Percentiles rank a stretch among this genome's conserved stretches.
Conservation (phyloP, 1,284 basidiomycete species). For the Heterobasidion occidentale region DNA sequence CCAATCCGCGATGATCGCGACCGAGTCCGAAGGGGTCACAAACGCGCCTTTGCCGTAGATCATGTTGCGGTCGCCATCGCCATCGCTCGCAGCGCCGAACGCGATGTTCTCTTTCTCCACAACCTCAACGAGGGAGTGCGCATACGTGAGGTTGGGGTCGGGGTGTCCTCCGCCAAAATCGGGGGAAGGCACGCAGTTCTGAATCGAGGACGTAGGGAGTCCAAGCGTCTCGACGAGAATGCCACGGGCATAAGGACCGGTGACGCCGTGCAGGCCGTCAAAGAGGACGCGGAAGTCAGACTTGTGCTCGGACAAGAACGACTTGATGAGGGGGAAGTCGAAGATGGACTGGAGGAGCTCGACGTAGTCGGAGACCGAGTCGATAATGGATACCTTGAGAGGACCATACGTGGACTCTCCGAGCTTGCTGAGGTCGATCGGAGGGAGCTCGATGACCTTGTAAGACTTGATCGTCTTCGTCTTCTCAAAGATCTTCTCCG, state of each 20-base stretch:
- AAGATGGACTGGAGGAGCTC: conserved; percentile 84
- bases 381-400: conserved; percentile 84
- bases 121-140: conserved; percentile 87
- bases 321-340: conserved; percentile 89
- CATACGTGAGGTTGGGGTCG: conserved; percentile 98
- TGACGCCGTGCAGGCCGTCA: conserved; percentile 95
- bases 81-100: conserved; percentile 96
- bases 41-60: conserved; percentile 98
- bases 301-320: conserved; percentile 71
- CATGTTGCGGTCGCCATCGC: conserved; percentile 99
- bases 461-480: conserved; percentile 85
- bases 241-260: conserved; percentile 90
- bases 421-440: conserved; percentile 70
- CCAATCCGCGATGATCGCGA: conserved; percentile 99
- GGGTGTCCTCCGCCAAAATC: conserved; percentile 98
- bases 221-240: conserved; percentile 85
- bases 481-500: conserved; percentile 88
- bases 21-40: conserved; percentile 95
- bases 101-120: conserved; percentile 85
- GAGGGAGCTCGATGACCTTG: conserved; percentile 74
- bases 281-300: conserved; percentile 85
- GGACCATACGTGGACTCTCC: conserved; percentile 80
- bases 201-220: conserved; percentile 74
- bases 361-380: conserved; percentile 90
- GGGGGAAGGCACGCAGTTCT: conserved; percentile 87